Evolutionary conservation across 208 protist genomes (phyloP), one percentile per base, ranked within the genome.

Genomic region (Wallacemonas sp.): DNA sequence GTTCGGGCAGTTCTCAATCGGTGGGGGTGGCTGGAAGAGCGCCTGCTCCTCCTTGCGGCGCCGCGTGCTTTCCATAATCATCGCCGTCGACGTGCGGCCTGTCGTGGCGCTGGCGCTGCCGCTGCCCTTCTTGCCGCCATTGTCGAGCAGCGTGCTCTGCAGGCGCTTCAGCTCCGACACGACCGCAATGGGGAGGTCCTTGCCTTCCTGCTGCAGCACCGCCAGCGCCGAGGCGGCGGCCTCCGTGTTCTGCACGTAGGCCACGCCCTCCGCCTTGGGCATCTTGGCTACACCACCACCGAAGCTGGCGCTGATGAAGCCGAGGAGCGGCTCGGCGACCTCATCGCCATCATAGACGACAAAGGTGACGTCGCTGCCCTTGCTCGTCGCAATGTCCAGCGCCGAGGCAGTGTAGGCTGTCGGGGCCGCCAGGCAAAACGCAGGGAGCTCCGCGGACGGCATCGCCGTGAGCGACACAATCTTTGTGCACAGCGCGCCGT

Each of bases 401-500:
- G 82, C 84, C n/a, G 82, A 72, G 33, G 74, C 68, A 18, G 89
- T 68, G 69, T 93, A 87, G 7, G 84, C 80, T 62, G 87, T 90
- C 28, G 77, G 39, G 8, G 87, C 78, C 2, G 86, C 74, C 8
- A 72, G 45, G 25, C 39, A 50, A 32, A 72, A 72, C 16, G 42
- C 49, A 2, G 61, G 73, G 25, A 67, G 71, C 16, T 76, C 65
- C n/a, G 44, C 66, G 26, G 65, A 32, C 12, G 74, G 65, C 63
- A 83, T 76, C 52, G 81, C 18, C 22, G 75, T 55, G 14, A 87
- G 31, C 25, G 77, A 67, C 32, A 93, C 76, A 33, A 79, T 63
- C 49, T 80, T 80, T 16, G 87, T 87, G 67, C 87, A 93, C 20
- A 93, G 74, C n/a, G 84, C 87, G 20, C 83, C 81, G 46, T 93